Evolutionary conservation across 495 filamentous ascomycete species (phyloP).

Genomic region (Annulohypoxylon nitens): DNA sequence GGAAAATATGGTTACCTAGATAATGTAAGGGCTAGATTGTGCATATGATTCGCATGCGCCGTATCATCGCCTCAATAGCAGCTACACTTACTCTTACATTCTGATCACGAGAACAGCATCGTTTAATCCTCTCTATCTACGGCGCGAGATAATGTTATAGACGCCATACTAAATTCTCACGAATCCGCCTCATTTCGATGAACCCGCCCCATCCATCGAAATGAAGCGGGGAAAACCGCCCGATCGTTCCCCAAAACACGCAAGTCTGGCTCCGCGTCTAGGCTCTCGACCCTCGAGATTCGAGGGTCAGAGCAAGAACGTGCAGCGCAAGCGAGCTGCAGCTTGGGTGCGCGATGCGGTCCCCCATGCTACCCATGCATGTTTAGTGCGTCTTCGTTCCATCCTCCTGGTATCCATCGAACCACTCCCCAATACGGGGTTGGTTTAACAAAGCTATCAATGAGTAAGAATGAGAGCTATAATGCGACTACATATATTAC

Average conservation of each 20-base stretch:
- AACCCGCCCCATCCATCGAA: not conserved
- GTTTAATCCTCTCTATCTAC: not conserved
- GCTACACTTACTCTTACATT: not conserved
- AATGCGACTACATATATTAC: not conserved
- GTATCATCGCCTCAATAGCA: not conserved
- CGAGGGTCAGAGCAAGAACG: not conserved
- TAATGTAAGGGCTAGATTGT: not conserved
- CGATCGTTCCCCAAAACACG: conserved; percentile 2
- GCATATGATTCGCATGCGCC: not conserved
- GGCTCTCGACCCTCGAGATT: not conserved
- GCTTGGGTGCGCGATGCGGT: conserved; percentile 5
- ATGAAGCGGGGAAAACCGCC: not conserved
- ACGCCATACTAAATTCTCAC: not conserved
- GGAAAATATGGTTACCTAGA: too few species aligned
- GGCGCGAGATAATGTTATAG: not conserved
- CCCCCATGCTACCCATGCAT: not conserved
- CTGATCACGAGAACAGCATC: not conserved
- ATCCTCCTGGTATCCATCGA: not conserved
- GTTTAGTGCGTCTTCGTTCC: not conserved
- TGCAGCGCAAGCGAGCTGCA: not conserved
- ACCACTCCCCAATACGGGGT: not conserved
- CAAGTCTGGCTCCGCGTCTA: not conserved
- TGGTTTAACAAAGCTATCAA: not conserved
- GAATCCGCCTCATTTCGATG: not conserved
- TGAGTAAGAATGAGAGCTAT: not conserved